Base-by-base conservation (phyloP, 345 rosid species). In the Corchorus olitorius region DNA sequence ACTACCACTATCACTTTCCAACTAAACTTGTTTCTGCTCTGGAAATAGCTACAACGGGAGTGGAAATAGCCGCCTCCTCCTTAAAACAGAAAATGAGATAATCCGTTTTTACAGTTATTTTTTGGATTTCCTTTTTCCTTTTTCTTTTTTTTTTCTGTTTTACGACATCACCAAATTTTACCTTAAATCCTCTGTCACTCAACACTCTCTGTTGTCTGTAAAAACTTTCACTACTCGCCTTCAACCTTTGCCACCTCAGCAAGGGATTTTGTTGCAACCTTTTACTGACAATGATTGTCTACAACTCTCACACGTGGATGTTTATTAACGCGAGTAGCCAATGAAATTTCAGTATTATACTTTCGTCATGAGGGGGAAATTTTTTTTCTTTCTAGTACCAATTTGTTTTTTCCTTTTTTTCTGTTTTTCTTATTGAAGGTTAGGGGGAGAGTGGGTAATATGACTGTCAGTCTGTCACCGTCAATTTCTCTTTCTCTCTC, bases 391-490 rank as follows among this genome's bases (percentile, higher is more conserved):
- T n/a, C n/a, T n/a, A n/a, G n/a, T n/a, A n/a, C n/a, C n/a, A n/a
- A n/a, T n/a, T n/a, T n/a, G n/a, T n/a, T n/a, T n/a, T n/a, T n/a
- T n/a, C n/a, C n/a, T n/a, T n/a, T n/a, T 3, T 39, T 3, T 27
- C 27, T 27, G 27, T 27, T 27, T 27, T 27, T 3, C 6, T 3
- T 39, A 39, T 39, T 39, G 43, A 22, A 43, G 13, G 45, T 5
- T 27, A 27, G 4, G 11, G 11, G 14, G n/a, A 19, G 43, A 0
- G 48, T 0, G 71, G 55, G 16, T 67, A 34, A 54, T 54, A 52
- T 71, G 78, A 68, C 72, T 58, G 74, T 65, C 34, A 65, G 53
- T 67, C 37, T 61, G 78, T 73, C 72, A 65, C 37, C 56, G 33
- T 58, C 83, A 11, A 6, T 39, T 9, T 70, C 33, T 60, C 15